Base-by-base conservation (phyloP, 2,329 filamentous ascomycete genomes). In the Phaeosphaeria sp. region DNA sequence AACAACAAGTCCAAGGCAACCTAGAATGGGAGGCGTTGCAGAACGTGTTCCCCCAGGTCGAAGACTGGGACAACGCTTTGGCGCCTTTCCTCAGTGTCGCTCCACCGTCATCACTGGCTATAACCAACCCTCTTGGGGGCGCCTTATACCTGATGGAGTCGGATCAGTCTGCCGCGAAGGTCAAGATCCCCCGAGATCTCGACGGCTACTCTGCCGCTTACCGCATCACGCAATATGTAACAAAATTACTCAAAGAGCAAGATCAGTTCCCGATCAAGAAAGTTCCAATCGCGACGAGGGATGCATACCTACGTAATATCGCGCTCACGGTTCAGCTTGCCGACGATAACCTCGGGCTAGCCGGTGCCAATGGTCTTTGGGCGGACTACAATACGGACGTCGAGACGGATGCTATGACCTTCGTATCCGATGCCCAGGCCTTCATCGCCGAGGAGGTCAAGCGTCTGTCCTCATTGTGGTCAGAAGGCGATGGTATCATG, bases 101-200 rank as follows among this genome's bases (percentile, higher is more conserved):
- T 1, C 84, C 88, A 2, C 85, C 86, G 59, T 81, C 85, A 5
- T 88, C 91, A 0, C 77, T 96, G 2, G 87, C 91, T 0, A 85
- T 97, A 4, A 91, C 89, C 2, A 93, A 88, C 69, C 84, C 83
- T 22, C 80, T 97, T 6, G 87, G 86, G 0, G 92, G 92, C 3
- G 86, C 87, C 0, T 85, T 91, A 6, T 88, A 90, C 63, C 78
- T 97, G 2, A 81, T 90, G 0, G 77, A 63, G 56, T 71, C 52
- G 56, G 72, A 20, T 49, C 60, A 42, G 56, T 69, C 57, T 24
- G 54, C 9, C 39, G 45, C 6, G 53, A 64, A 57, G 46, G 59
- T 61, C 67, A 64, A 56, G 68, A 66, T 45, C 77, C 84, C 17
- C 72, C 79, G 30, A 82, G 89, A 97, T 71, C 80, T 84, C 3